Base-by-base conservation (phyloP, 768 basidiomycete species). In the Trametes cinnabarina region DNA sequence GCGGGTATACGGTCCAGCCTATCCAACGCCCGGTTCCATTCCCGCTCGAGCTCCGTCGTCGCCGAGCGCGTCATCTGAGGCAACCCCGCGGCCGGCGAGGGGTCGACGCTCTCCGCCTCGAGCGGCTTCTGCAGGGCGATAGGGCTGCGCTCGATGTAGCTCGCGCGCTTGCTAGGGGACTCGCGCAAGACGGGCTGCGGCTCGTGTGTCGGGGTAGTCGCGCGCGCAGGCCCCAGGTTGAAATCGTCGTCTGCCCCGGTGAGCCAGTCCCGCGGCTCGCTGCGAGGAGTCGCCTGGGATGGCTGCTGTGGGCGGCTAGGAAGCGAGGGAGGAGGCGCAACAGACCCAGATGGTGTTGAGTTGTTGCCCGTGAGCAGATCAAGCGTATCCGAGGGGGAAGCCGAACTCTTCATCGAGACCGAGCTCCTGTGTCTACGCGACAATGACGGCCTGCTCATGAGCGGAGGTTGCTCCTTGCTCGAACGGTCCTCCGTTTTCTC, bases 141-240 rank as follows among this genome's bases (percentile, higher is more conserved):
- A 15, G 68, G 69, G 48, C 72, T 78, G 58, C 76, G 78, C 64
- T 87, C 80, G 32, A 88, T 81, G 50, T 82, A 78, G 3, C 88
- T 89, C 34, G 87, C 81, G 12, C 87, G 82, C 72, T 90, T 90
- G 67, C 83, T 83, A 20, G 87, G 87, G 17, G 86, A 87, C 19
- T 86, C 82, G 53, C 88, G 84, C 49, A 90, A 71, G 28, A 86
- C 73, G 3, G 85, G 81, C 20, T 75, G 62, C 40, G 55, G 51
- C 25, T 56, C 65, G 39, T 46, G 67, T 32, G 58, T 60, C 35
- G 53, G 65, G 19, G 60, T 58, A 39, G 68, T 59, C n/a, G 59
- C 63, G 19, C 60, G 59, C 23, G 63, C 53, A 9, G 22, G 12
- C 22, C 63, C 60, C 26, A 62, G 60, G 8, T 30, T 20, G 35